Conservation (phyloP, 805 yeast genomes). For the Ogataea populi-albae region DNA sequence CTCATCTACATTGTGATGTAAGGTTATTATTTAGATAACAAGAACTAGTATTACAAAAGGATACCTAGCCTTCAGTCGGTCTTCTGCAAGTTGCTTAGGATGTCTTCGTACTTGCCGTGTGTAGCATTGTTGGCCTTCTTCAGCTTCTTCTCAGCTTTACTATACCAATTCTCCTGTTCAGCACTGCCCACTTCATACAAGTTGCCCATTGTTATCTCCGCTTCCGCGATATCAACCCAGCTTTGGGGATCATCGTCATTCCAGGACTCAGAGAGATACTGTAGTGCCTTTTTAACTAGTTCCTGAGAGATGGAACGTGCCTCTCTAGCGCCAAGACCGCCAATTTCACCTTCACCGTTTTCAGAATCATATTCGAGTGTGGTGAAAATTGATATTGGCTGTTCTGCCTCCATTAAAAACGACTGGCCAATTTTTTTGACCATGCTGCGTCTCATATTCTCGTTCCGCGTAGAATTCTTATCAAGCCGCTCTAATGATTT, state of each 20-base stretch:
- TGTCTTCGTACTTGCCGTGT: slow-evolving; percentile 67
- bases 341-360: slow-evolving; percentile 34
- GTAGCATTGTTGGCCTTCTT: slow-evolving; percentile 75
- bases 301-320: slow-evolving; percentile 50
- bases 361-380: slow-evolving; percentile 58
- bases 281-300: slow-evolving; percentile 51
- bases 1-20: no score
- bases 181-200: slow-evolving; percentile 59
- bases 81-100: slow-evolving; percentile 49
- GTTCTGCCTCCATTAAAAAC: slow-evolving; percentile 62
- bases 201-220: slow-evolving; percentile 76
- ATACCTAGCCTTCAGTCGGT: no score
- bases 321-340: slow-evolving; percentile 38
- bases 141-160: slow-evolving; percentile 65
- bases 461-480: slow-evolving; percentile 20
- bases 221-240: slow-evolving; percentile 86
- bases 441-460: slow-evolving; percentile 25
- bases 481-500: slow-evolving; percentile 33
- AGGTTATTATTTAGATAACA: no score
- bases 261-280: slow-evolving; percentile 55
- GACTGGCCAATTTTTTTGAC: slow-evolving; percentile 59
- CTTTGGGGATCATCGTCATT: slow-evolving; percentile 73
- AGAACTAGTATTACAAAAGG: no score
- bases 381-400: slow-evolving; percentile 53
- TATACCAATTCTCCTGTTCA: slow-evolving; percentile 66